Conservation (phyloP, 306 rosid species). For the Morella rubra region DNA sequence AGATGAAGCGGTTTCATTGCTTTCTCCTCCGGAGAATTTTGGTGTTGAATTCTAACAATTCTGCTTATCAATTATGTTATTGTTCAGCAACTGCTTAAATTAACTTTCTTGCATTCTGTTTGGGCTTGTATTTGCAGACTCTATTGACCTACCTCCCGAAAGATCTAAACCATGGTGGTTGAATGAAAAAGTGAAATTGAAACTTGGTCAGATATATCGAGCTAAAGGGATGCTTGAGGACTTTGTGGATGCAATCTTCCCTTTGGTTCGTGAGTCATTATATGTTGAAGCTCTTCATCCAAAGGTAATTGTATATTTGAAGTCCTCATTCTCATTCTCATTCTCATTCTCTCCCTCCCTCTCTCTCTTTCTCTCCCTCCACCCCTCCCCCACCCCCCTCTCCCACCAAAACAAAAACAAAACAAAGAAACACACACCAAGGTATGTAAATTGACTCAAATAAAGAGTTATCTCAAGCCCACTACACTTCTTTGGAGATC, state of each 20-base stretch:
- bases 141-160: constrained; percentile 44
- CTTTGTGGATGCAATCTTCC: constrained; percentile 42
- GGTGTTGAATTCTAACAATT: constrained; percentile 40
- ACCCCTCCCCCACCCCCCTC: too few species aligned
- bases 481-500: background rate
- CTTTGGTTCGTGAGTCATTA: constrained; percentile 44
- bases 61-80: constrained; percentile 24
- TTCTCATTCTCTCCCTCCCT: background rate
- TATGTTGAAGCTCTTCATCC: constrained; percentile 37
- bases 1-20: constrained; percentile 75
- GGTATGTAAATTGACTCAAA: background rate
- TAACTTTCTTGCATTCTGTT: background rate
- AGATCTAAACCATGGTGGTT: constrained; percentile 77
- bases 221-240: constrained; percentile 45
- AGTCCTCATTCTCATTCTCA: background rate
- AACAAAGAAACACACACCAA: background rate
- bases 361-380: too few species aligned
- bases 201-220: constrained; percentile 45
- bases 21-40: constrained; percentile 59
- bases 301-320: constrained; percentile 31
- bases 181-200: constrained; percentile 48
- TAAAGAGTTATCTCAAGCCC: background rate
- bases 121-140: constrained; percentile 44
- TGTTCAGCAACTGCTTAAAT: constrained; percentile 3
- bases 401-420: background rate